Base-by-base conservation (phyloP, 306 rosid genomes). In the Inga oerstediana region DNA sequence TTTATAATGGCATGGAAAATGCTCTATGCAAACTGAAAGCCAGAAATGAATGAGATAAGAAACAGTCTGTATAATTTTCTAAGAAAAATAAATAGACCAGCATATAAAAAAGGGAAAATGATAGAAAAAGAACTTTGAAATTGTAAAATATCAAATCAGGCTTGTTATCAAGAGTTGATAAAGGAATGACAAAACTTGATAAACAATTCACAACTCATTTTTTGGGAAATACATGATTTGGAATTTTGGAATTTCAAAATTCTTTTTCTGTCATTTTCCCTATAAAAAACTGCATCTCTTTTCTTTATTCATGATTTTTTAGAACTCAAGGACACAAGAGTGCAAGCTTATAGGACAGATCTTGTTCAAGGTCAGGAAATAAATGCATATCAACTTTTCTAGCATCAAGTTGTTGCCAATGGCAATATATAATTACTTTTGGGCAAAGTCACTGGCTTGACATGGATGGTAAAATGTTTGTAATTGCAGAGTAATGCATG, bases 391-490 rank as follows among this genome's bases (percentile, higher is more conserved):
- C 68, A 46, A 83, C 74, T 79, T 82, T 34, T 69, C 49, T 61
- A 79, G 61, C 74, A 83, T 46, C 66, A 59, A 43, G 39, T 32
- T 69, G 82, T 44, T 74, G 80, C 34, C 61, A 74, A 80, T 27
- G 39, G 85, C 43, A 72, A 82, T 69, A 86, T 81, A 84, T 59
- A 69, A 80, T 90, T 91, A 97, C 99, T 90, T 91, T 79, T 79
- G 64, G 99, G 99, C 79, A 94, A 85, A 88, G 86, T 86, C 91
- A 90, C 87, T 81, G 99, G 99, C 89, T 94, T 97, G 89, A 89
- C 97, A 78, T 76, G 24, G 86, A 97, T 88, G 88, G 76, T 78
- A 86, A 97, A 97, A 86, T 88, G 67, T 86, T 91, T 94, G 93
- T 85, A 20, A 86, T 97, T 97, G 81, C 88, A 92, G 27, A 97